These are phyloP conservation scores for Gentiana macrophylla DNA, from an alignment of 257 asterid species.

Conservation along the genomic window DNA sequence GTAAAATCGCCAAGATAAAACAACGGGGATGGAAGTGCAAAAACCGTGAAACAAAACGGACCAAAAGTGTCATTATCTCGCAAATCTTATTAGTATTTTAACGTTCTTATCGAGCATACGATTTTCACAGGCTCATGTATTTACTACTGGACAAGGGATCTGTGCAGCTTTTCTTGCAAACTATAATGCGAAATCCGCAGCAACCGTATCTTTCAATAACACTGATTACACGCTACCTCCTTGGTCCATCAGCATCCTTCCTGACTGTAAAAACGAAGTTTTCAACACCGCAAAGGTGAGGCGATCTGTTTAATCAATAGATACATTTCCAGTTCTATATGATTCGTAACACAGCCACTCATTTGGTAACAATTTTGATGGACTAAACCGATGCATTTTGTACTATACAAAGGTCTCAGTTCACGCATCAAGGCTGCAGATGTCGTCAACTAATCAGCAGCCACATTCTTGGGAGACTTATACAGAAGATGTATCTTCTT, in stretches of 20 bases:
- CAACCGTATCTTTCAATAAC: constrained; percentile 34
- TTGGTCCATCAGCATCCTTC: constrained; percentile 72
- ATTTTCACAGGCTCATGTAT: constrained; percentile 39
- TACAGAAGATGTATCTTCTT: constrained; percentile 32
- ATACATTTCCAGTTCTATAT: background rate
- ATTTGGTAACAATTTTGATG: background rate
- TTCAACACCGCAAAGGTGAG: constrained; percentile 57
- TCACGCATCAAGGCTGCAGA: constrained; percentile 29
- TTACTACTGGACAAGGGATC: constrained; percentile 26
- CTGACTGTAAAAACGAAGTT: constrained; percentile 51
- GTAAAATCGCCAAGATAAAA: no score
- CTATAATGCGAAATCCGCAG: constrained; percentile 31
- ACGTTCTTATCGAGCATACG: background rate
- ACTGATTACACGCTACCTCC: constrained; percentile 49
- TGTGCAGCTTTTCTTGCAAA: constrained; percentile 66
- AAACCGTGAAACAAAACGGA: no score
- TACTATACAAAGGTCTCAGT: constrained; percentile 28
- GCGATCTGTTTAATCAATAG: background rate
- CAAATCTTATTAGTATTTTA: background rate
- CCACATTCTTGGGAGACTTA: constrained; percentile 46
- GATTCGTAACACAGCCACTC: background rate
- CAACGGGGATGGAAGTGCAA: no score
- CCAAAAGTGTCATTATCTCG: no score
- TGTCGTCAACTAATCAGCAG: constrained; percentile 29
- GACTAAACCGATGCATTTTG: constrained; percentile 2